These are phyloP conservation scores for Vigna angularis DNA, from an alignment of 306 rosid species.

Conservation along the genomic window DNA sequence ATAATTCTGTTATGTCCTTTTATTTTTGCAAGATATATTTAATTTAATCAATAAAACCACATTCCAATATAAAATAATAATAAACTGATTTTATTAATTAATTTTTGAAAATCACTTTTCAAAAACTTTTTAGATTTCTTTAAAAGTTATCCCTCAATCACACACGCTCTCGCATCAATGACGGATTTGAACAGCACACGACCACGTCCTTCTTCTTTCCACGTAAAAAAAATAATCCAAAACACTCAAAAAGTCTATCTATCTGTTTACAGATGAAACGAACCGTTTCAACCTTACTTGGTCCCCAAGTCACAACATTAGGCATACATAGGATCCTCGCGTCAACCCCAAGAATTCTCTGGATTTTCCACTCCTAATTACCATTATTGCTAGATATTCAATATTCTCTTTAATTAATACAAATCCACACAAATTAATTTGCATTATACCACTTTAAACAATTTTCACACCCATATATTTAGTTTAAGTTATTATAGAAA, in stretches of 20 bases:
- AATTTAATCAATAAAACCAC: too few relatives aligned
- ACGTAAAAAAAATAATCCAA: neutral
- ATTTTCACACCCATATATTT: neutral
- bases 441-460: neutral
- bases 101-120: neutral
- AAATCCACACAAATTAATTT: neutral
- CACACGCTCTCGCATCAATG: neutral
- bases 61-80: too few relatives aligned
- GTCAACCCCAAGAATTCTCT: neutral
- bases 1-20: too few relatives aligned
- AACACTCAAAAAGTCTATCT: neutral
- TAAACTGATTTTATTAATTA: too few relatives aligned
- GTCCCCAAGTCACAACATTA: neutral
- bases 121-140: neutral
- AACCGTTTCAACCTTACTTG: neutral
- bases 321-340: neutral
- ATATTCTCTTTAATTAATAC: neutral
- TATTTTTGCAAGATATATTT: too few relatives aligned
- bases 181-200: neutral
- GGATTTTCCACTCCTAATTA: neutral
- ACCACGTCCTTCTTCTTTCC: neutral
- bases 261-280: neutral
- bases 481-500: neutral
- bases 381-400: neutral
- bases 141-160: neutral